A percentile compares a stretch with the other conserved stretches of the same genome.
These are phyloP conservation scores for barley (Hordeum vulgare) DNA, from an alignment of 176 grass and related monocot species.

Conservation along the genomic window DNA sequence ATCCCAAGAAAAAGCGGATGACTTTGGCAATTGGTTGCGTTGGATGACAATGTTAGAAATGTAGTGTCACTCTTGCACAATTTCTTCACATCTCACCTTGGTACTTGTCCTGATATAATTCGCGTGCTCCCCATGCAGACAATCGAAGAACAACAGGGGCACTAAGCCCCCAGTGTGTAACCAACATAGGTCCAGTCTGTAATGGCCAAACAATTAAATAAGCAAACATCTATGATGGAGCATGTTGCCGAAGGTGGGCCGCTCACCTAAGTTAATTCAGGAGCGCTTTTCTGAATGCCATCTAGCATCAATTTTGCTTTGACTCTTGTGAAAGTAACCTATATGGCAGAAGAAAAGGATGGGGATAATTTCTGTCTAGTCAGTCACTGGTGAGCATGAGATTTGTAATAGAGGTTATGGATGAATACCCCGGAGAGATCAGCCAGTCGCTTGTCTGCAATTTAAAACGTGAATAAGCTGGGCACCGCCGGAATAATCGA, in stretches of 20 bases:
- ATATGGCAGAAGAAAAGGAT: too few relatives aligned
- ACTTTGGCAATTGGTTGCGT: neutral
- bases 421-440: too few relatives aligned
- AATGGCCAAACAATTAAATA: conserved; percentile 17
- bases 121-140: too few relatives aligned
- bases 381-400: too few relatives aligned
- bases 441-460: too few relatives aligned
- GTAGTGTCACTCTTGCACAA: neutral
- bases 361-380: too few relatives aligned
- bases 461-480: conserved; percentile 96
- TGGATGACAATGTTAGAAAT: neutral
- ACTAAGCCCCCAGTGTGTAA: conserved; percentile 95
- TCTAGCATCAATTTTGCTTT: too few relatives aligned
- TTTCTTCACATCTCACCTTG: conserved; percentile 40
- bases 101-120: conserved; percentile 68
- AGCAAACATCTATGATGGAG: conserved; percentile 4
- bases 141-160: conserved; percentile 78
- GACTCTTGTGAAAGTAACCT: too few relatives aligned
- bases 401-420: too few relatives aligned
- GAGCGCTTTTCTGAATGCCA: too few relatives aligned
- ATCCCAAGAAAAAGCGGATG: too few relatives aligned
- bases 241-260: conserved; percentile 40
- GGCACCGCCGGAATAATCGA: conserved; percentile 73
- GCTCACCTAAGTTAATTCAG: too few relatives aligned
- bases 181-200: conserved; percentile 73